Conservation (phyloP, 768 basidiomycete genomes). For the Mrakia gelida region DNA sequence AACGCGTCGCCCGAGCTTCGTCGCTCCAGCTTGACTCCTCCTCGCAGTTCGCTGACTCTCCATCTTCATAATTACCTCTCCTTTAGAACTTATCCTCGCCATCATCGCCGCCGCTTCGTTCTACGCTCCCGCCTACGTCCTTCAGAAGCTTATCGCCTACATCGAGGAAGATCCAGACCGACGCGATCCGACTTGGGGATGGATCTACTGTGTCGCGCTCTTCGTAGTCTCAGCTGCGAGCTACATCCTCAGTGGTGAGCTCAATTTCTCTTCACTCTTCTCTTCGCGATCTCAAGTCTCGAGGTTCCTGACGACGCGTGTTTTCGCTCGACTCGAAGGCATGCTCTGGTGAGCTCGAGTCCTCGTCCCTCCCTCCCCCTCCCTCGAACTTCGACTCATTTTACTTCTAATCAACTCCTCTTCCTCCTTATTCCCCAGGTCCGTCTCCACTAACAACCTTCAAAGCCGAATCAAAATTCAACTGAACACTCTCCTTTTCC, state of each 20-base stretch:
- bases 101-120: constrained; percentile 33
- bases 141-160: constrained; percentile 61
- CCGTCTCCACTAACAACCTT: constrained; percentile 61
- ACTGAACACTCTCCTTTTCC: constrained; percentile 74
- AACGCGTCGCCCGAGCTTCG: too few species aligned
- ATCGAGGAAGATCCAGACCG: constrained; percentile 61
- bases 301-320: too few species aligned
- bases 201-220: constrained; percentile 53
- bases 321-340: too few species aligned
- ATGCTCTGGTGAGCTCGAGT: too few species aligned
- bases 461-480: constrained; percentile 69
- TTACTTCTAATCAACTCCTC: too few species aligned
- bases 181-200: constrained; percentile 62
- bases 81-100: constrained; percentile 41
- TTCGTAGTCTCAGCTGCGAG: constrained; percentile 41
- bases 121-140: constrained; percentile 54
- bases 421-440: constrained; percentile 48
- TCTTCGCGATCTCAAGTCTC: too few species aligned
- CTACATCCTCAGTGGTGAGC: constrained; percentile 49
- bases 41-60: neutral
- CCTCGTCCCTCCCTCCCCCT: too few species aligned
- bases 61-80: neutral
- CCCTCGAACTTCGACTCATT: neutral
- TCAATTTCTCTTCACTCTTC: too few species aligned
- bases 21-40: too few species aligned